Percentiles rank a stretch among this genome's conserved stretches.
phyloP scores from a whole-genome alignment of 31 red algal genomes.

The Bonnemaisonia californica region DNA sequence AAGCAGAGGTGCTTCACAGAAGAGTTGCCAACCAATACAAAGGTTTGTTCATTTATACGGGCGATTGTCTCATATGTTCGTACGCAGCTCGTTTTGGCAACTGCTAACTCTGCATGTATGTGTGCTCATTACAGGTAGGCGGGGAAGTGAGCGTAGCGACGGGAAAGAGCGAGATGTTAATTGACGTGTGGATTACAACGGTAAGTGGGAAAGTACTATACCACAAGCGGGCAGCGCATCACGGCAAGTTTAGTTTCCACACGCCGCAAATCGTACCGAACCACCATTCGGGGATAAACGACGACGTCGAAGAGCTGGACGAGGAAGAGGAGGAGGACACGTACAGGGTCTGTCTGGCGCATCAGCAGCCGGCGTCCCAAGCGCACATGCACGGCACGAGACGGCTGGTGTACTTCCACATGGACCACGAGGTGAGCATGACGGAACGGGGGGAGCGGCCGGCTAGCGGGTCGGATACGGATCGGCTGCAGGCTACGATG shows the following conservation, averaged over 20 bases:
- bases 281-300: constrained; percentile 18
- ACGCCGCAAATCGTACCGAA: constrained; percentile 35
- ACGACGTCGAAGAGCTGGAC: constrained; percentile 42
- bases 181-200: constrained; percentile 79
- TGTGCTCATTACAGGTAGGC: constrained; percentile 27
- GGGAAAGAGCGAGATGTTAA: constrained; percentile 63
- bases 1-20: constrained; percentile 69
- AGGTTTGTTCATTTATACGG: constrained; percentile 28
- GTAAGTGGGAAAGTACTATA: constrained; percentile 56
- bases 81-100: neutral
- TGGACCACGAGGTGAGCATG: constrained; percentile 13
- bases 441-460: constrained; percentile 17
- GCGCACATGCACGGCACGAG: constrained; percentile 42
- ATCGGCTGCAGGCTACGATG: constrained; percentile 50
- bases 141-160: constrained; percentile 51
- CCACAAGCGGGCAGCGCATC: constrained; percentile 48
- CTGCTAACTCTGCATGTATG: no score
- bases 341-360: constrained; percentile 65
- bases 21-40: constrained; percentile 50
- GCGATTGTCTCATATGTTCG: neutral
- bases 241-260: constrained; percentile 68
- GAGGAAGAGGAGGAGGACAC: constrained; percentile 68
- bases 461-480: constrained; percentile 35
- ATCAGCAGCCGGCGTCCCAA: constrained; percentile 47
- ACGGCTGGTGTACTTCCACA: constrained; percentile 31